Evolutionary conservation across 2,329 filamentous ascomycete genomes (phyloP).

Genomic region (Aspergillus glaucus): DNA sequence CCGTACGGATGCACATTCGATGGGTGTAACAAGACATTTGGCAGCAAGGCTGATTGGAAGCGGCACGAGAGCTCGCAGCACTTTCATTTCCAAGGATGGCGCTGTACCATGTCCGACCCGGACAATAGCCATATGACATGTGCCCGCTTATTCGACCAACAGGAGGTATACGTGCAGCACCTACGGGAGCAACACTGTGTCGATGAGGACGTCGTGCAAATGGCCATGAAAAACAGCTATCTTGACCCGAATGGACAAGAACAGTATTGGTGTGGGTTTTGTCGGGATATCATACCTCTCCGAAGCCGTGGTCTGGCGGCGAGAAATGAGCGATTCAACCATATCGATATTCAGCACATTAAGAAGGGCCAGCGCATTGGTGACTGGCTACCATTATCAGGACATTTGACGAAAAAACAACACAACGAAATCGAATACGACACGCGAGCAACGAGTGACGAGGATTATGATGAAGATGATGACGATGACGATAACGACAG

Average conservation of each 20-base stretch:
- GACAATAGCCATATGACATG: conserved; percentile 40
- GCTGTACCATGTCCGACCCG: conserved; percentile 50
- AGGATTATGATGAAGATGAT: not conserved
- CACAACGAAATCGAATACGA: not conserved
- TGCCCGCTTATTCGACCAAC: conserved; percentile 52
- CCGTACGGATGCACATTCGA: conserved; percentile 77
- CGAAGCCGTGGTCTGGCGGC: conserved; percentile 47
- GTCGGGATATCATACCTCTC: conserved; percentile 51
- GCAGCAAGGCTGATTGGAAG: conserved; percentile 94
- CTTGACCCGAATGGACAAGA: conserved; percentile 60
- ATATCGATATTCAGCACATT: conserved; percentile 60
- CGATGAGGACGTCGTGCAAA: conserved; percentile 22
- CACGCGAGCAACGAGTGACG: too few species aligned
- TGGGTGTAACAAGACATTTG: conserved; percentile 66
- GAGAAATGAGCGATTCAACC: conserved; percentile 59
- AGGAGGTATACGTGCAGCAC: conserved; percentile 57
- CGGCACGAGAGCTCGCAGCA: conserved; percentile 81
- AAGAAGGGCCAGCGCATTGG: conserved; percentile 30
- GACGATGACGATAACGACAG: not conserved
- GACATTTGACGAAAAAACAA: conserved; percentile 16
- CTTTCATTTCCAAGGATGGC: conserved; percentile 64
- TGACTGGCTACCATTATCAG: conserved; percentile 26
- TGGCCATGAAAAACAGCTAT: conserved; percentile 46
- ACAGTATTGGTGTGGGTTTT: conserved; percentile 87
- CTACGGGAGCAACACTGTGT: conserved; percentile 47